phyloP scores from a whole-genome alignment of 352 stramenopile species.

The Achlya hypogyna region DNA sequence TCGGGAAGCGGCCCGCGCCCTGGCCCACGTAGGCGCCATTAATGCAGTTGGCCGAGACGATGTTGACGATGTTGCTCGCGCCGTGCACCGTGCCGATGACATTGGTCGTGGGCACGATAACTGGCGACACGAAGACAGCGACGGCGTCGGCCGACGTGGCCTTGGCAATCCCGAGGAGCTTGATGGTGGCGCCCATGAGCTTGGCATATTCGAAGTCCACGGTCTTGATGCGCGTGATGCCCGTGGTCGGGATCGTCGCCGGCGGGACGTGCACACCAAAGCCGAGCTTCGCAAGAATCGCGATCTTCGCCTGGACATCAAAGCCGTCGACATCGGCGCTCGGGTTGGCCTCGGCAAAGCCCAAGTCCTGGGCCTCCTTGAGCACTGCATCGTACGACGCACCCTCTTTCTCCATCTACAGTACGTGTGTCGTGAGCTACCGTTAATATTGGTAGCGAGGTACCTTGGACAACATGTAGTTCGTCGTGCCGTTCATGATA shows the following conservation, averaged over 20 bases:
- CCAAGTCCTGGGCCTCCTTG: conserved; percentile 88
- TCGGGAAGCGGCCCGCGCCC: conserved; percentile 91
- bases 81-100: conserved; percentile 83
- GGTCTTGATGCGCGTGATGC: conserved; percentile 87
- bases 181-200: conserved; percentile 94
- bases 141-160: conserved; percentile 68
- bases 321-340: conserved; percentile 94
- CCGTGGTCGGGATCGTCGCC: conserved; percentile 83
- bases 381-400: conserved; percentile 89
- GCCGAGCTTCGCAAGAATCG: conserved; percentile 90
- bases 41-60: conserved; percentile 84
- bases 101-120: conserved; percentile 85
- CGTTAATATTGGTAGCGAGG: background rate
- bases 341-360: conserved; percentile 92
- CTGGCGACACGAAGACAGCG: conserved; percentile 90
- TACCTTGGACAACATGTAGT: conserved; percentile 95
- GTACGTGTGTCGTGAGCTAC: background rate
- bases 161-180: conserved; percentile 88
- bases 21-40: conserved; percentile 88
- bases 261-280: conserved; percentile 88
- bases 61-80: conserved; percentile 89
- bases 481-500: conserved; percentile 97
- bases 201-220: conserved; percentile 96
- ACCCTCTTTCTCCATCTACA: conserved; percentile 87
- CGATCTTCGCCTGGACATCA: conserved; percentile 95